A percentile compares a stretch with the other conserved stretches of the same genome.
Evolutionary conservation across 2,329 filamentous ascomycete species (phyloP).

Genomic region (Emmonsiellopsis sp.): DNA sequence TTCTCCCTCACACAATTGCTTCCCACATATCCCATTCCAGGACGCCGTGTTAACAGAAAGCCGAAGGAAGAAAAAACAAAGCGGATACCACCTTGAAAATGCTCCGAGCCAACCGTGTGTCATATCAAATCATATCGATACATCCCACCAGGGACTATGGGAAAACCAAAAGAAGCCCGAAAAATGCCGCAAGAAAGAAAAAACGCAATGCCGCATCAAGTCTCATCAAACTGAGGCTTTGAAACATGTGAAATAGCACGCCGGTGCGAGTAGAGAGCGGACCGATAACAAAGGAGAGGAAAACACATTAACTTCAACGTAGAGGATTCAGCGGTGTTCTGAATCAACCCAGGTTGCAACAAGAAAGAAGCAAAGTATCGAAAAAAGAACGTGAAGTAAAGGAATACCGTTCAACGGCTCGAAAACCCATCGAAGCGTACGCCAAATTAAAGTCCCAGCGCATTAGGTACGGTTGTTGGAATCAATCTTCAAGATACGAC

Average conservation of each 20-base stretch:
- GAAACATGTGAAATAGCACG: not conserved
- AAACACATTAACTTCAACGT: not conserved
- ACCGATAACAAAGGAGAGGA: not conserved
- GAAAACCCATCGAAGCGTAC: not conserved
- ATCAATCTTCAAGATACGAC: slow-evolving; percentile 39
- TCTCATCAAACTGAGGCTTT: not conserved
- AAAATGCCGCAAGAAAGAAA: not conserved
- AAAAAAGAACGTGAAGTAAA: too few relatives aligned
- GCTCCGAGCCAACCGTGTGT: slow-evolving; percentile 2
- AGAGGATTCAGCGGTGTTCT: too few relatives aligned
- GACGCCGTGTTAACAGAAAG: slow-evolving; percentile 2
- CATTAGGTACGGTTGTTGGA: slow-evolving; percentile 15
- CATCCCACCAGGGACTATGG: not conserved
- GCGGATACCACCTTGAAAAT: not conserved
- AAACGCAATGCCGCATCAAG: not conserved
- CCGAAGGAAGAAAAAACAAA: not conserved
- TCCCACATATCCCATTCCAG: not conserved
- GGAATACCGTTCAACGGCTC: too few relatives aligned
- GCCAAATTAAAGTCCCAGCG: not conserved
- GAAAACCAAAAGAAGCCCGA: not conserved
- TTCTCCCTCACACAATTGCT: slow-evolving; percentile 1
- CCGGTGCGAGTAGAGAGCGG: not conserved
- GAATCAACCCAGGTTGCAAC: too few relatives aligned
- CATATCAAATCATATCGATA: slow-evolving; percentile 4
- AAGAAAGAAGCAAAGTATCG: too few relatives aligned